Conservation (phyloP, 78 protist genomes). For the Polysphondylium violaceum region DNA sequence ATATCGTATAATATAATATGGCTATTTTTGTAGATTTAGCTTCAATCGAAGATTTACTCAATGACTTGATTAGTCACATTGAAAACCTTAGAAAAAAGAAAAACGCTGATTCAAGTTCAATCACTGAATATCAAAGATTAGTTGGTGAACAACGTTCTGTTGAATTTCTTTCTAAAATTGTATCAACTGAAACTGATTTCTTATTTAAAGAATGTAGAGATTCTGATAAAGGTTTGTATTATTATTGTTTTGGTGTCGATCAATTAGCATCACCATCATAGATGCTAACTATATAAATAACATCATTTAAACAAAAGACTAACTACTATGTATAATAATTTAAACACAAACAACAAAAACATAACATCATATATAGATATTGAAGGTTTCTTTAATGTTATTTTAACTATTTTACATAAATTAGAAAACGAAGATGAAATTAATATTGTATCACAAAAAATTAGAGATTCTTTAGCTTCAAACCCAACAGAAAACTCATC, state of each 20-base stretch:
- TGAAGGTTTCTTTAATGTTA: conserved; percentile 68
- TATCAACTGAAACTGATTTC: conserved; percentile 57
- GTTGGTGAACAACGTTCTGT: conserved; percentile 72
- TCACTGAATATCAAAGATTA: conserved; percentile 63
- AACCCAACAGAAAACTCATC: conserved; percentile 54
- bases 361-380: conserved; percentile 60
- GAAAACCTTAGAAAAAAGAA: conserved; percentile 46
- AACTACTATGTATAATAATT: no score
- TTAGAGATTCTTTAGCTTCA: conserved; percentile 58
- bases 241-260: neutral
- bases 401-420: conserved; percentile 68
- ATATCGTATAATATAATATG: no score
- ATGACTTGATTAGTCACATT: conserved; percentile 49
- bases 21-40: conserved; percentile 60
- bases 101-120: neutral
- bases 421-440: conserved; percentile 64
- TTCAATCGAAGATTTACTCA: conserved; percentile 57
- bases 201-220: conserved; percentile 61
- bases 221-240: conserved; percentile 60
- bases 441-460: conserved; percentile 61
- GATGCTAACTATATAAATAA: neutral
- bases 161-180: conserved; percentile 54
- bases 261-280: neutral
- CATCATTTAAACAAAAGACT: no score
- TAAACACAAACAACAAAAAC: no score